Evolutionary conservation across 345 rosid genomes (phyloP), one percentile per base, ranked within the genome.

Genomic region (Barbarea vulgaris): DNA sequence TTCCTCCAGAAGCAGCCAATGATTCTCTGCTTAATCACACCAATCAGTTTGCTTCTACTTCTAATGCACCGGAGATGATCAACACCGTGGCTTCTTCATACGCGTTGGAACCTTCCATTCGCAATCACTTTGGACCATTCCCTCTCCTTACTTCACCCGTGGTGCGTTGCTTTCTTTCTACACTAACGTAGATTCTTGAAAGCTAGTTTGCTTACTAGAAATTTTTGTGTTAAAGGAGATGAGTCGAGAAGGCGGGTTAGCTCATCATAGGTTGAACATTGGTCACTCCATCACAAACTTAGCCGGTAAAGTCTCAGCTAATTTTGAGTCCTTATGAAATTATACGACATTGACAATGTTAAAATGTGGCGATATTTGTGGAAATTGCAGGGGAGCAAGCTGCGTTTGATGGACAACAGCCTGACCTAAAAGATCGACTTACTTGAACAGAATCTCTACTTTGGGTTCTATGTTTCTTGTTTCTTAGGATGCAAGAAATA

Each of bases 41-140:
- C 18, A 82, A 81, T 50, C 88, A 83, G 44, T 83, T 73, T 66
- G 33, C 69, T 21, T 73, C 84, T 46, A 36, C 70, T 11, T 77
- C 85, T 22, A 73, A 77, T 52, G 68, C 80, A 66, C 73, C 91
- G 0, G 83, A 74, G 34, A 59, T 82, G 61, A 75, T 81, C 63
- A 82, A 71, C 64, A 75, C 52, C 0, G 42, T 25, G 57, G 24
- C 88, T 11, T 86, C 81, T 61, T 28, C 89, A 9, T 87, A 80
- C 65, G 79, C 84, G 1, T 71, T 85, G 75, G 91, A 87, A 47
- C 84, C 92, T n/a, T 76, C 96, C 12, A 36, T 84, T 67, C 90
- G 82, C 18, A 62, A 77, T 74, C 86, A 87, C 60, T 83, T 80
- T 30, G 87, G 79, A 53, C 80, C 86, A 14, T 86, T 82, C 60